Base-by-base conservation (phyloP, 805 yeast species). In the Scheffersomyces coipomensis region DNA sequence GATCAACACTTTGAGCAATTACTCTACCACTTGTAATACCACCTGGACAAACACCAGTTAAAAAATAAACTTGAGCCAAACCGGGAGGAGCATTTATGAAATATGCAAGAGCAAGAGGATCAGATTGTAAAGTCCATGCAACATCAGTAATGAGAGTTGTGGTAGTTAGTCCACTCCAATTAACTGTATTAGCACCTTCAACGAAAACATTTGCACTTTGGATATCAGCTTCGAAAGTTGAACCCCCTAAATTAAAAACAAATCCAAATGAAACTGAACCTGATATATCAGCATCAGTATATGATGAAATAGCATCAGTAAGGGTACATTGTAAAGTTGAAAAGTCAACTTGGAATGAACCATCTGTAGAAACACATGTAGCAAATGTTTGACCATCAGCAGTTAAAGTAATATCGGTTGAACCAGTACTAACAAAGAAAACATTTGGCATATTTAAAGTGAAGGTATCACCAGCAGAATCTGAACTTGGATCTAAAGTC, bases 381-480 rank as follows among this genome's bases (percentile, higher is more conserved):
- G 64, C 65, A 37, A 46, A 54, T 4, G 33, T 29, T 5, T 24
- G 35, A 3, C 39, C 39, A 17, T 47, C 45, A 3, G 42, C 56
- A 11, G 4, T 18, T 21, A 53, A 46, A 24, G 36, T 34, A 8
- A 58, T 38, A 3, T 41, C 19, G 12, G 40, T 8, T n/a, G 40
- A 22, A 5, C 40, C 13, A 3, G 51, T 33, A 2, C 52, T 49
- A 35, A 57, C 52, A 30, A 51, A 52, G 37, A 45, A 58, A 10
- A 52, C 60, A 44, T 60, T 51, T 2, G 64, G 64, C 45, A 61
- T 35, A 17, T 38, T 32, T 33, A 61, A 51, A 10, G 48, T 39
- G 27, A 61, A 60, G 5, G 60, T 57, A 39, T 61, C 66, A 24
- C 61, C 62, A 0, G 64, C 29, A 0, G 16, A n/a, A 2, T 45